Evolutionary conservation across 2,329 filamentous ascomycete genomes (phyloP).

Genomic region (Colletotrichum kahawae): DNA sequence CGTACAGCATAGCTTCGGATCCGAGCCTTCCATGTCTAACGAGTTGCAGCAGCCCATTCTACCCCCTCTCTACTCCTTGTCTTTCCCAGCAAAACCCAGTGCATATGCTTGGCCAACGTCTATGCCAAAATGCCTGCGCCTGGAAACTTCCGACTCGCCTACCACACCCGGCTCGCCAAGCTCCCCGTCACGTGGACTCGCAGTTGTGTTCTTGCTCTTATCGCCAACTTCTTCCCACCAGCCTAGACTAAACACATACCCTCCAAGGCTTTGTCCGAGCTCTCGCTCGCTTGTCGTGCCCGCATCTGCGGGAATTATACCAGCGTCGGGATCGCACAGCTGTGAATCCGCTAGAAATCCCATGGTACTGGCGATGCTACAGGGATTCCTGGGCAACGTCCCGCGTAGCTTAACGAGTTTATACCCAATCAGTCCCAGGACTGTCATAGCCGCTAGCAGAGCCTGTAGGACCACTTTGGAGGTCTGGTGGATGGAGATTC

Average conservation of each 20-base stretch:
- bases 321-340: not conserved
- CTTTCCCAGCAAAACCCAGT: not conserved
- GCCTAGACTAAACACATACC: not conserved
- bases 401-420: not conserved
- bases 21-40: too few relatives aligned
- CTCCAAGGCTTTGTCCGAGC: not conserved
- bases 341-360: not conserved
- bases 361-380: not conserved
- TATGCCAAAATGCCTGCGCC: not conserved
- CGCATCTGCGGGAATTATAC: not conserved
- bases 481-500: not conserved
- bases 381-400: not conserved
- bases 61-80: not conserved
- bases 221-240: not conserved
- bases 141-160: not conserved
- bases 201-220: not conserved
- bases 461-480: not conserved
- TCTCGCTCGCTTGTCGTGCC: not conserved
- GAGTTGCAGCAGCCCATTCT: too few relatives aligned
- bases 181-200: not conserved
- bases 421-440: not conserved
- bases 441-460: not conserved
- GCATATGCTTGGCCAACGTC: not conserved
- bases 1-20: too few relatives aligned
- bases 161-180: not conserved